Evolutionary conservation across 148 eudicot species (phyloP), one percentile per base, ranked within the genome.

Genomic region (Beta vulgaris): DNA sequence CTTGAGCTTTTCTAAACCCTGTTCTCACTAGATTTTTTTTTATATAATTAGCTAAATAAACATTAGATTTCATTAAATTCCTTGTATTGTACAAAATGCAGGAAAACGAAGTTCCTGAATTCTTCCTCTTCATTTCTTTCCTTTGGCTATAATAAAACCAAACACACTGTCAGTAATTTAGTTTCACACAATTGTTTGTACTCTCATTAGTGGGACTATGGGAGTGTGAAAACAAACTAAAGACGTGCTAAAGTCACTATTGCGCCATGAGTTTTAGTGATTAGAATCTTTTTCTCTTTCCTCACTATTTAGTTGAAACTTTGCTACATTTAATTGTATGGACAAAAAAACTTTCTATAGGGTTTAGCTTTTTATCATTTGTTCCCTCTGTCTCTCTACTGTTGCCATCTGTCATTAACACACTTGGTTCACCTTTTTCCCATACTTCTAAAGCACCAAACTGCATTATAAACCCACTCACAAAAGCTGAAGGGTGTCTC

Each of bases 381-480:
- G 40, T 54, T 18, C 68, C 6, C 36, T 48, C 58, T 49, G 49
- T 39, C 53, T 8, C 3, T 34, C 64, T 18, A 16, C 3, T 57
- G 44, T 59, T 59, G 73, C 28, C 79, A 76, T 54, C 63, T 75
- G 72, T 75, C 71, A 28, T 19, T 14, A 37, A 25, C 42, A n/a
- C 36, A 76, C 68, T 58, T 69, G 67, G 79, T 3, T 53, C 34
- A 16, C 55, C 1, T 67, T 25, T 67, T 48, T 48, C 14, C 15
- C 73, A 57, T 57, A 68, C 73, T 35, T 78, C 72, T 72, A 78
- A 78, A 76, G 68, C 28, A 25, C 37, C 68, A 57, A 39, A 32
- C 32, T n/a, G 34, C 46, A 58, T 2, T 26, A 3, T 16, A 8
- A 12, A 60, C 73, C 42, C 26, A 23, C 31, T n/a, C 36, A 44